Evolutionary conservation across 148 eudicot species (phyloP).

Genomic region (Spergularia marina): DNA sequence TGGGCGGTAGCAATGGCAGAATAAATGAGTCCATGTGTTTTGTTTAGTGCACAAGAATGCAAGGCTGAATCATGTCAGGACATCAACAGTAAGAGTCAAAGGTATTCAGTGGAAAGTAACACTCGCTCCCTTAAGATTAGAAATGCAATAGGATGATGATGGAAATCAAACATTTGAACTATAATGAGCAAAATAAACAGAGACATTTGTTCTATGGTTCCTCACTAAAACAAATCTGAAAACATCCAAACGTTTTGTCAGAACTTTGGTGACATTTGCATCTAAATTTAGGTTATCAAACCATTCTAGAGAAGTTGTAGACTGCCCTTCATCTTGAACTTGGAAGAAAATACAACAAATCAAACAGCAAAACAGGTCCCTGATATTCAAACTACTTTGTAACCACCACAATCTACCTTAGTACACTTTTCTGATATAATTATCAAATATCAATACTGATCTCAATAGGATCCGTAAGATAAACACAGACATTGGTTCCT

Average conservation of each 20-base stretch:
- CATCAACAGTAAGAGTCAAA: no score
- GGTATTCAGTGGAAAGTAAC: background rate
- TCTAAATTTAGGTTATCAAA: background rate
- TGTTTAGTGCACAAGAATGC: background rate
- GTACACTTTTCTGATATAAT: background rate
- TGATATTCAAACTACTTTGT: background rate
- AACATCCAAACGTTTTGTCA: background rate
- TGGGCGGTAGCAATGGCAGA: background rate
- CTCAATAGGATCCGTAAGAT: no score
- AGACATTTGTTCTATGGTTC: background rate
- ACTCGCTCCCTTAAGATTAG: background rate
- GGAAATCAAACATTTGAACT: background rate
- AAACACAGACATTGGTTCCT: no score
- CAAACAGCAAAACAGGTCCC: background rate
- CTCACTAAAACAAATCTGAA: background rate
- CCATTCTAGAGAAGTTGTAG: background rate
- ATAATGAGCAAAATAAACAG: background rate
- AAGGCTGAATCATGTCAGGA: background rate
- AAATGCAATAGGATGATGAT: background rate
- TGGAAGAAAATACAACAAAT: background rate
- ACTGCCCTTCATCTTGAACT: background rate
- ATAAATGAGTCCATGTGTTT: background rate
- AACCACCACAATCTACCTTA: background rate
- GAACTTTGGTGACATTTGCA: background rate
- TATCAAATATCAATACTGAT: no score